Base-by-base conservation (phyloP, 2,329 filamentous ascomycete species). In the Pezicula rhizophila region DNA sequence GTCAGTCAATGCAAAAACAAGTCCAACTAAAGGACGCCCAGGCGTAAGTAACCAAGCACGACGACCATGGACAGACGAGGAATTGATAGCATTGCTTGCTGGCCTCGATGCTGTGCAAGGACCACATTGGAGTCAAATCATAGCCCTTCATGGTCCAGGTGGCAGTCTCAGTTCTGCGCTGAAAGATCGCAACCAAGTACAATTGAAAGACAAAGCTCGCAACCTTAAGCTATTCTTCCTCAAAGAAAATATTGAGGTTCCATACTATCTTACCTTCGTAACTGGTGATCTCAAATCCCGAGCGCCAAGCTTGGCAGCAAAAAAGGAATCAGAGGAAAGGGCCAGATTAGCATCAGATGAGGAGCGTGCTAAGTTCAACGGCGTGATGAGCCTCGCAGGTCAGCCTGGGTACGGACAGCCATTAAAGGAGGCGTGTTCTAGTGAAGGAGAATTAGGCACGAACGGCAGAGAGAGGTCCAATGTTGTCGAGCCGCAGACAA, bases 161-260 rank as follows among this genome's bases (percentile, higher is more conserved):
- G 90, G 90, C 5, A 86, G 84, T 0, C 80, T 92, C 20, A 91
- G 83, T 42, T 85, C 92, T 58, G 86, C 92, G 20, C 75, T 95
- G 17, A 92, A 91, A 58, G 90, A 95, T 63, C 79, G 89, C 31
- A 95, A 90, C 40, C 89, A 96, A 62, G 90, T 96, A 0, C 90
- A 95, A 64, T 74, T 95, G 11, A 96, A 96, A 66, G 89, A 96
- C 64, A 96, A 96, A 67, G 89, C 89, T 1, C 77, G 89, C 44
- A 96, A 96, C 56, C 69, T 95, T 43, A 96, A 95, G 66, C 70
- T 96, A 0, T 95, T 93, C 70, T 95, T 95, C 67, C 71, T 96
- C 47, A 96, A 96, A 71, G 92, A 86, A 15, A 89, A 89, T 46
- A 90, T 89, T 5, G 90, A 96, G 60, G 91, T 96, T 65, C 90